Conservation (phyloP, 495 filamentous ascomycete species). For the Aspergillus panamensis region DNA sequence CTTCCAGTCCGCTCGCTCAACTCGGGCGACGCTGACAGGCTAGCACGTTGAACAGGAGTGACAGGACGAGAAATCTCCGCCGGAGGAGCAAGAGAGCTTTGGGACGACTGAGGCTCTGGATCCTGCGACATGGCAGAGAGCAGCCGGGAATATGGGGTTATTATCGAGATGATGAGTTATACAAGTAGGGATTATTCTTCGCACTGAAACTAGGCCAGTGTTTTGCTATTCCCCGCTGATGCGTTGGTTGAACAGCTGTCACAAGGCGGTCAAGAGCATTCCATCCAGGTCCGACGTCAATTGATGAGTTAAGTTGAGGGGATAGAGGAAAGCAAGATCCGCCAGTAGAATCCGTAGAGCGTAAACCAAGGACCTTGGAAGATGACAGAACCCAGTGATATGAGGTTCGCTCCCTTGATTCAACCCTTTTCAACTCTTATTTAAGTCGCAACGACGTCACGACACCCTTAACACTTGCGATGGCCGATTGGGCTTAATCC, state of each 20-base stretch:
- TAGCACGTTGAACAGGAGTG: slow-evolving; percentile 35
- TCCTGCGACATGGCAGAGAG: slow-evolving; percentile 39
- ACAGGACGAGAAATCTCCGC: slow-evolving; percentile 39
- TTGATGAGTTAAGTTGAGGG: not conserved
- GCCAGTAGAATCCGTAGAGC: not conserved
- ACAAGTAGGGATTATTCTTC: slow-evolving; percentile 25
- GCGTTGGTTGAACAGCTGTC: slow-evolving; percentile 15
- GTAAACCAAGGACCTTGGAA: not conserved
- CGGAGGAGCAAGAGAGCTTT: slow-evolving; percentile 39
- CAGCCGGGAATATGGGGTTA: slow-evolving; percentile 7
- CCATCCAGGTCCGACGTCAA: slow-evolving; percentile 27
- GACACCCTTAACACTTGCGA: slow-evolving; percentile 8
- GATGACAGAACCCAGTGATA: not conserved
- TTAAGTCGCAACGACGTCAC: not conserved
- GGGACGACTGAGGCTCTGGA: slow-evolving; percentile 27
- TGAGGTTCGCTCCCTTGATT: not conserved
- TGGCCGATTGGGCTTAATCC: not conserved
- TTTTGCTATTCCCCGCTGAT: slow-evolving; percentile 4
- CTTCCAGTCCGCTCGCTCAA: slow-evolving; percentile 29
- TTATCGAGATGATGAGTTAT: slow-evolving; percentile 3
- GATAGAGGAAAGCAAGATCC: not conserved
- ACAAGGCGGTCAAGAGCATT: slow-evolving; percentile 30
- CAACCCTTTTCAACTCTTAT: not conserved
- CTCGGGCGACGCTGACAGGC: slow-evolving; percentile 43
- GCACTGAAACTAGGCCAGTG: slow-evolving; percentile 21